Conservation (phyloP, 768 basidiomycete species). For the Termitomyces sp. region DNA sequence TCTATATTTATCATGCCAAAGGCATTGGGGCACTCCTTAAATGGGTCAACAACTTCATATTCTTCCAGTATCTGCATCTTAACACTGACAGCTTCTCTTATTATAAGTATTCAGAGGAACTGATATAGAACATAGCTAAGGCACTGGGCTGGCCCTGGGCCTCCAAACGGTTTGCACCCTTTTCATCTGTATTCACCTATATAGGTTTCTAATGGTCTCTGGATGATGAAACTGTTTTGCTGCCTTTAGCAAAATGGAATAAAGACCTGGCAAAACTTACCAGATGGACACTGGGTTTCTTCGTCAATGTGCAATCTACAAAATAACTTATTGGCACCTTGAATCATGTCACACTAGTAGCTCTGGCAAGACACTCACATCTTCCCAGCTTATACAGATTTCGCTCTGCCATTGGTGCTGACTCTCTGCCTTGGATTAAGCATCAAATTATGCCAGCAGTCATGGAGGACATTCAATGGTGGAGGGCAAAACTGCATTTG, state of each 20-base stretch:
- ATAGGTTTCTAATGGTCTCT: not conserved
- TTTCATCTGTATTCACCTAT: not conserved
- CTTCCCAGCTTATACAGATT: not conserved
- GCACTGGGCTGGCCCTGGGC: too few relatives aligned
- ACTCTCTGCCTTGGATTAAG: not conserved
- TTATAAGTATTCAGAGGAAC: not conserved
- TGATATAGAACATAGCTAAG: not conserved
- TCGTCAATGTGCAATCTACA: not conserved
- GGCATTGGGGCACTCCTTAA: too few relatives aligned
- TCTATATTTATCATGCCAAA: too few relatives aligned
- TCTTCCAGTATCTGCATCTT: too few relatives aligned
- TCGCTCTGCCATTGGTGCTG: not conserved
- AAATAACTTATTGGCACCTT: not conserved
- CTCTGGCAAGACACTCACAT: not conserved
- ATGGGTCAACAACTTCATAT: too few relatives aligned
- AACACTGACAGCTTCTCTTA: not conserved
- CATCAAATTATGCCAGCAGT: not conserved
- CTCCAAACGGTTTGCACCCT: too few relatives aligned
- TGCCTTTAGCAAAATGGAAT: not conserved
- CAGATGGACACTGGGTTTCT: not conserved
- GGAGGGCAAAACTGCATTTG: not conserved
- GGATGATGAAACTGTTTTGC: not conserved
- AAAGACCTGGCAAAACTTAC: not conserved
- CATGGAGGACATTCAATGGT: not conserved
- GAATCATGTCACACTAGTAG: not conserved